Evolutionary conservation across 331 rosid genomes (phyloP), one percentile per base, ranked within the genome.

Genomic region (Cucumis variabilis): DNA sequence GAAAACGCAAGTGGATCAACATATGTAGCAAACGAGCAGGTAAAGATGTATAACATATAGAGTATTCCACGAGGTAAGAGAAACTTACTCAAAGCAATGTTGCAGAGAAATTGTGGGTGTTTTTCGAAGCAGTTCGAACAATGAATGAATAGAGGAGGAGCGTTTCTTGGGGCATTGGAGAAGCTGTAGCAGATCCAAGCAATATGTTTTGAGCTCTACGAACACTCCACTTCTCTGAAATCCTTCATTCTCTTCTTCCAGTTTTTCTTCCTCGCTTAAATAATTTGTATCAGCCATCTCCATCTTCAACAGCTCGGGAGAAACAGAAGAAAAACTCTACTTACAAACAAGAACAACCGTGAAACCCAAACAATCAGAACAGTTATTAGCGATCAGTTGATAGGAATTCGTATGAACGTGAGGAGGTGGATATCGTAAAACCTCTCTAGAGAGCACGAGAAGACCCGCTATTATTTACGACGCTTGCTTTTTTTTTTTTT

Each of bases 81-180:
- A 19, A 63, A 21, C 92, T 87, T 89, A 94, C 98, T 97, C 98
- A 85, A 95, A 92, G 92, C 93, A 94, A 3, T 98, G 98, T 85
- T 93, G 99, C 71, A 97, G 89, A 89, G 88, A 20, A 71, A 85
- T 76, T 58, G 94, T 63, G 2, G 93, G 87, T 88, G 93, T 92
- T 46, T 37, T 86, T 20, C 87, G 96, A 91, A 97, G 94, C 74
- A 96, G 88, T 9, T 65, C 90, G 30, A 93, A 95, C 79, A 95
- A 37, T 20, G 92, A 75, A 60, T 93, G 90, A 55, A 94, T n/a
- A 33, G 92, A 86, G 1, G 98, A 87, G 63, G 90, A 88, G 74
- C 86, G 92, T 87, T 91, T 91, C 69, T 88, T 92, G 44, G 98
- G 97, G 87, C 72, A 92, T 63, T 88, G 96, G 86, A 93, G 78